A percentile compares a stretch with the other conserved stretches of the same genome.
These are phyloP conservation scores for Aureobasidium mangrovei DNA, from an alignment of 2,329 filamentous ascomycete genomes.

Conservation along the genomic window DNA sequence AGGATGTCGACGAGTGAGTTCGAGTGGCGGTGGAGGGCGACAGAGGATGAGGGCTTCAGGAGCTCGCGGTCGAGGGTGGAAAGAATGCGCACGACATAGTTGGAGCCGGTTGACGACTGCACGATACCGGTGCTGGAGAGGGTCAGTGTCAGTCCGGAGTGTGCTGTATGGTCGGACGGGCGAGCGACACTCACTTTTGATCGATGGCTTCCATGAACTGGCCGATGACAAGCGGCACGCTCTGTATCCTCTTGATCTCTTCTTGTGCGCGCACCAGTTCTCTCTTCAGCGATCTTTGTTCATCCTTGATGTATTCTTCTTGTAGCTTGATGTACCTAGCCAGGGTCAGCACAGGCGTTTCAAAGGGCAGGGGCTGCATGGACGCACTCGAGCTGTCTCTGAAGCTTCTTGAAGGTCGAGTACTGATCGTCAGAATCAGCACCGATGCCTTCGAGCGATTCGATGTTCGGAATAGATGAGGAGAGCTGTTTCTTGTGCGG, in stretches of 20 bases:
- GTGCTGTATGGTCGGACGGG: background rate
- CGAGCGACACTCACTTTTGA: slow-evolving; percentile 63
- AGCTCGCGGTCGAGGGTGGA: slow-evolving; percentile 97
- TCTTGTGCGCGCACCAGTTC: slow-evolving; percentile 96
- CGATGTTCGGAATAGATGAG: slow-evolving; percentile 75
- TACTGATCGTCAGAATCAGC: slow-evolving; percentile 87
- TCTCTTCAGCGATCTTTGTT: slow-evolving; percentile 78
- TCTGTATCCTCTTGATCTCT: slow-evolving; percentile 99
- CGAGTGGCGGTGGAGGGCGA: slow-evolving; percentile 94
- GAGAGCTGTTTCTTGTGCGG: slow-evolving; percentile 74
- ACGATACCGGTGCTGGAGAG: slow-evolving; percentile 80
- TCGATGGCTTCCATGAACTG: slow-evolving; percentile 99
- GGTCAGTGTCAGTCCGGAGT: background rate
- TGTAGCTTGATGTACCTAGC: slow-evolving; percentile 67
- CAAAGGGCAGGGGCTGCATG: too few species aligned
- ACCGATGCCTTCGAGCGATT: slow-evolving; percentile 75
- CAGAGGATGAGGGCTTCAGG: slow-evolving; percentile 94
- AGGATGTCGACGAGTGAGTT: slow-evolving; percentile 98
- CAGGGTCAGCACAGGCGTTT: background rate
- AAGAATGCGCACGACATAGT: slow-evolving; percentile 97
- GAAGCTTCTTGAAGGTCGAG: slow-evolving; percentile 88
- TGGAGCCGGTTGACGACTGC: slow-evolving; percentile 94
- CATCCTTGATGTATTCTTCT: slow-evolving; percentile 99
- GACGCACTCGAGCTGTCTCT: slow-evolving; percentile 80
- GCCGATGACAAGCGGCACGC: slow-evolving; percentile 92